phyloP scores from a whole-genome alignment of 169 alveolate species.

The Plasmodium chabaudi region DNA sequence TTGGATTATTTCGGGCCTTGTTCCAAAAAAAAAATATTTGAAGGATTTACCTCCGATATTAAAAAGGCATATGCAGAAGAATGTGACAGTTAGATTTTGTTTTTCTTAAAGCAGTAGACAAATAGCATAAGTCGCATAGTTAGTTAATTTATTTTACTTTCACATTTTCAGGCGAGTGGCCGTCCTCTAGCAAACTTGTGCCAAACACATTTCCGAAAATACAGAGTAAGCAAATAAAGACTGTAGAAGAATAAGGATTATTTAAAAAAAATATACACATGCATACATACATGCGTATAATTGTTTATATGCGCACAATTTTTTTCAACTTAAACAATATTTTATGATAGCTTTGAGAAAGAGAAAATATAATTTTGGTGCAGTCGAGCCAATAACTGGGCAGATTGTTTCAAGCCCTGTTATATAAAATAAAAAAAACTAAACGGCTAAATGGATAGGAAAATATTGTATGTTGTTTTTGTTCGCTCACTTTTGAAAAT shows the following conservation, averaged over 20 bases:
- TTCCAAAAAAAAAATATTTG: slow-evolving; percentile 49
- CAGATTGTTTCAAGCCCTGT: slow-evolving; percentile 20
- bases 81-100: slow-evolving; percentile 37
- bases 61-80: slow-evolving; percentile 71
- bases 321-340: not conserved
- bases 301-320: not conserved
- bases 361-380: slow-evolving; percentile 37
- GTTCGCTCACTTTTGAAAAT: not conserved
- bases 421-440: slow-evolving; percentile 9
- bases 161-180: slow-evolving; percentile 53
- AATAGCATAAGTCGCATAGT: not conserved
- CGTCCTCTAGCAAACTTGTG: slow-evolving; percentile 8
- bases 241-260: not conserved
- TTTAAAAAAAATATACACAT: too few species aligned
- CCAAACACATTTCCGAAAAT: slow-evolving; percentile 20
- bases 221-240: slow-evolving; percentile 10
- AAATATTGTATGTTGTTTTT: not conserved
- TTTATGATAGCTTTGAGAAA: slow-evolving; percentile 21
- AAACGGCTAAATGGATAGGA: not conserved
- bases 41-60: slow-evolving; percentile 16
- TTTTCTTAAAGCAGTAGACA: not conserved
- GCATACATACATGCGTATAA: too few species aligned
- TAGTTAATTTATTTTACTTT: not conserved
- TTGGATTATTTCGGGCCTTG: slow-evolving; percentile 54
- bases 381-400: slow-evolving; percentile 67